Evolutionary conservation across 1,284 basidiomycete genomes (phyloP), one percentile per base, ranked within the genome.

Genomic region (Naganishia sp.): DNA sequence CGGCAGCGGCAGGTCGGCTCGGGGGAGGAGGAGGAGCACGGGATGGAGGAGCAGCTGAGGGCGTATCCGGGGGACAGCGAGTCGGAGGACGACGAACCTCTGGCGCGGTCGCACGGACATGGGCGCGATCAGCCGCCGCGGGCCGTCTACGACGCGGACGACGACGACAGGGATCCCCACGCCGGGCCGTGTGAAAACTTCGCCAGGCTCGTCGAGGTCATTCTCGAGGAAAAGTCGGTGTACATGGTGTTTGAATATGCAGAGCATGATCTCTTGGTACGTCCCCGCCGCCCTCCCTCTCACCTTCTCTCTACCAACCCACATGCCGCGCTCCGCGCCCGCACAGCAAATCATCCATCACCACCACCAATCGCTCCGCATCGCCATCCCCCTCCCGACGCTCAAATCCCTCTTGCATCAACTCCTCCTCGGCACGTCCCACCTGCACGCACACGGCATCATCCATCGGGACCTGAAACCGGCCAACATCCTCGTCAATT

Each of bases 191-290:
- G 68, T 42, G 60, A 66, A 28, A 66, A 69, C 52, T 59, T 99
- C 1, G 91, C 94, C 4, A 86, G 91, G 0, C 84, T 99, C 42
- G 87, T 90, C 70, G 94, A 98, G 77, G 95, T 98, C 33, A 93
- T 99, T 63, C 82, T 99, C 21, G 94, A 99, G 77, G 95, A 99
- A 72, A 97, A 97, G 79, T 92, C 93, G 0, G 96, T 97, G 67
- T 95, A 93, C 77, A 96, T 99, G 91, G 93, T 99, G 18, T 98
- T 99, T 72, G 94, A 98, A 72, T 99, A 96, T 72, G 94, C 95
- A 4, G 96, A 99, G 74, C 96, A 99, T 75, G 96, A 99, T 79
- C 95, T 97, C 75, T 82, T 97, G 53, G 92, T 92, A 71, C 13
- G 21, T 16, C 44, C 39, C 18, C 23, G n/a, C 53, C 52, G 44